Evolutionary conservation across 2,329 filamentous ascomycete genomes (phyloP), one percentile per base, ranked within the genome.

Genomic region (Fusarium napiforme): DNA sequence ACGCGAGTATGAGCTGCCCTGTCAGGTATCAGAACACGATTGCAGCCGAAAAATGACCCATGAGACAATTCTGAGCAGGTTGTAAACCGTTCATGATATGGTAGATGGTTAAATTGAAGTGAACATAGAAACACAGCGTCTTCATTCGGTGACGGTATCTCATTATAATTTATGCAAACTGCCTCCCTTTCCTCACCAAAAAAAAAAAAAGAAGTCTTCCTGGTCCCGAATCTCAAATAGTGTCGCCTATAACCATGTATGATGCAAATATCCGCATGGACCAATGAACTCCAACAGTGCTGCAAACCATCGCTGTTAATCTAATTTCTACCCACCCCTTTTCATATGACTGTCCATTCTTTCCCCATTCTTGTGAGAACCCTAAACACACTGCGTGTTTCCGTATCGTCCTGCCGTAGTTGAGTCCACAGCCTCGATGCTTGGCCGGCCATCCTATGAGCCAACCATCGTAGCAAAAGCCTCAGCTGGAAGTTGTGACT

Each of bases 401-500:
- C 42, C 64, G 32, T n/a, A 39, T 18, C 30, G 36, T 37, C 55
- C 40, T 26, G 42, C 34, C 34, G 50, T 42, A 34, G 43, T 36
- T 49, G 55, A 56, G 30, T n/a, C 36, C 7, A 39, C 8, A 60
- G 50, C 43, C 49, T 55, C 46, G n/a, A 46, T 36, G 28, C 34
- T 49, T 37, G 42, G 59, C 30, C 18, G n/a, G 43, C 59, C 71
- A 69, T 68, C 34, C 67, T 73, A 74, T 63, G 56, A 67, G 50
- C 59, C 47, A 47, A 59, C 58, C 56, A 69, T 56, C 28, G 61
- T 60, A 49, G 72, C 76, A 61, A 88, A 89, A 57, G 87, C 87
- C 49, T 86, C 84, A 8, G 85, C 73, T 43, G 87, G 87, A 61
- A 89, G 79, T 72, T 85, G 80, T 23, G 81, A 79, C 85, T 86